Conservation (phyloP, 225 moss, liverwort and hornwort genomes). For the Marchantia polymorpha region DNA sequence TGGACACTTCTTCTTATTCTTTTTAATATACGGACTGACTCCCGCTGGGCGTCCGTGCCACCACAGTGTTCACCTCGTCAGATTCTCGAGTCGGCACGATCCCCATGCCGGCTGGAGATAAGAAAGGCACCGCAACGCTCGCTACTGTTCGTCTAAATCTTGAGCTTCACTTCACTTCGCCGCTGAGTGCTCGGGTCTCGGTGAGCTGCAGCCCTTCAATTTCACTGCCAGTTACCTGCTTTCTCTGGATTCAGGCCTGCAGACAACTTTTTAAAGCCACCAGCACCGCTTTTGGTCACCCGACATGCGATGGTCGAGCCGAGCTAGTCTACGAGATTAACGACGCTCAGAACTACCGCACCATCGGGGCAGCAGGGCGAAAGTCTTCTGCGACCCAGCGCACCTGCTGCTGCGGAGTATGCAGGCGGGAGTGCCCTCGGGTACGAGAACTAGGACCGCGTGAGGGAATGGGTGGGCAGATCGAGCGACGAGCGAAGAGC, state of each 20-base stretch:
- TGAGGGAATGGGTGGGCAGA: no score
- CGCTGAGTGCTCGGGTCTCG: not conserved
- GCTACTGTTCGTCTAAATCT: not conserved
- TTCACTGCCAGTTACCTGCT: not conserved
- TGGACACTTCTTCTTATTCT: not conserved
- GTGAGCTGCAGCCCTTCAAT: not conserved
- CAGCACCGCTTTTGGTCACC: not conserved
- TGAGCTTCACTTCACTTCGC: not conserved
- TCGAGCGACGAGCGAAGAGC: no score
- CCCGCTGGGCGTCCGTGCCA: not conserved
- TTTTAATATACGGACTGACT: no score
- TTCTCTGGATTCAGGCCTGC: not conserved
- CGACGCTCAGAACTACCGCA: not conserved
- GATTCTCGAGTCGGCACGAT: not conserved
- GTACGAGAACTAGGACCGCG: no score
- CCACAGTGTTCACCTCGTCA: not conserved
- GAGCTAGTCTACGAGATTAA: no score
- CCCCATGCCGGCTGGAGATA: not conserved
- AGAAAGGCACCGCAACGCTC: not conserved
- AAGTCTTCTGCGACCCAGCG: no score
- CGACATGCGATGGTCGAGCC: no score
- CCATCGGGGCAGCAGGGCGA: no score
- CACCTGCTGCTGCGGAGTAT: no score
- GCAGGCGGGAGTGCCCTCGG: no score
- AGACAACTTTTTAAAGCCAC: not conserved